Evolutionary conservation across 129 eudicot genomes (phyloP).

Genomic region (Chrysanthemum makinoi): DNA sequence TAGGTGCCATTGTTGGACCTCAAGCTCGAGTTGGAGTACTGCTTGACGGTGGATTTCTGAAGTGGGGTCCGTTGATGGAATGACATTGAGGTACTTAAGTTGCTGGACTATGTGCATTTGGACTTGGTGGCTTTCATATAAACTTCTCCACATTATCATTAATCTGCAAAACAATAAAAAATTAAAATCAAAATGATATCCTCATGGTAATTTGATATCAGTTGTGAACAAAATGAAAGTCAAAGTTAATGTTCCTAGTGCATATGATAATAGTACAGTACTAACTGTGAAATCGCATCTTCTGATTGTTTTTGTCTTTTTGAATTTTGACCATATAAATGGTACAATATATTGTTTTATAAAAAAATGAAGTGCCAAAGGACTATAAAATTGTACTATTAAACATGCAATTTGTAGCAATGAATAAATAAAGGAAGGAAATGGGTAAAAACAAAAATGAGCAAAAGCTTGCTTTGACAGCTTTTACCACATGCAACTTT

Average conservation of each 20-base stretch:
- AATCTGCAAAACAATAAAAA: constrained; percentile 43
- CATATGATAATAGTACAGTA: constrained; percentile 15
- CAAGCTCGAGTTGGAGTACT: constrained; percentile 85
- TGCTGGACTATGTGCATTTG: constrained; percentile 91
- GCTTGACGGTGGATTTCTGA: constrained; percentile 87
- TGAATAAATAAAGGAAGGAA: background rate
- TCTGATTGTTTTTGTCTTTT: constrained; percentile 5
- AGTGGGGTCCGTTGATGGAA: constrained; percentile 65
- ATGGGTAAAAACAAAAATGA: background rate
- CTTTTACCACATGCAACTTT: background rate
- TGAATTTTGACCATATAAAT: constrained; percentile 3
- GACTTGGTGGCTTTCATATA: constrained; percentile 93
- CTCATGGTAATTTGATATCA: background rate
- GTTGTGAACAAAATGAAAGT: constrained; percentile 14
- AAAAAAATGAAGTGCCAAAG: background rate
- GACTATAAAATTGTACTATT: background rate
- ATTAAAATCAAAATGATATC: too few relatives aligned
- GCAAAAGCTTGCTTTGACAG: background rate
- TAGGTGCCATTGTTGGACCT: constrained; percentile 89
- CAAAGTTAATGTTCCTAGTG: constrained; percentile 4
- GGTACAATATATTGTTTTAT: constrained; percentile 4
- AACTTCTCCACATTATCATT: constrained; percentile 93
- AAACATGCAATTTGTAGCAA: background rate
- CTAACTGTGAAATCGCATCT: background rate
- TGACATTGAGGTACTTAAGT: constrained; percentile 66